Evolutionary conservation across 352 stramenopile species (phyloP), one percentile per base, ranked within the genome.

Genomic region (Phytophthora pistaciae): DNA sequence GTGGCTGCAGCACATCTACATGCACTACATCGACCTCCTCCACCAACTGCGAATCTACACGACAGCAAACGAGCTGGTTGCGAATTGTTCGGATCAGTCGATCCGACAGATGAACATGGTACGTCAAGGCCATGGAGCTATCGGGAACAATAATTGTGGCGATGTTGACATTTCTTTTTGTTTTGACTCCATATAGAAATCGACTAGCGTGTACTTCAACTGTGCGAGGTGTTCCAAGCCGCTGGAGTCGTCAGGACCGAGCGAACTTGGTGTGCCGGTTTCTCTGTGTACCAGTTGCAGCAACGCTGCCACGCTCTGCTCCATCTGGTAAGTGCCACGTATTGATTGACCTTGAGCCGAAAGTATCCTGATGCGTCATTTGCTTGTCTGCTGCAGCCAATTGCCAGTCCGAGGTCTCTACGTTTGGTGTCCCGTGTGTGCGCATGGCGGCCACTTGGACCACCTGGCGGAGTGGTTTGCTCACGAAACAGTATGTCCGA

Each of bases 51-150:
- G 83, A n/a, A 91, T 97, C 56, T 98, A 94, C 66, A 88, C 90
- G 11, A 87, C 89, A 16, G 92, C 92, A 14, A 96, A 96, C 61
- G 83, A 96, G 42, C 67, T 97, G n/a, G 89, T 98, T 20, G 70
- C 84, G 3, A 90, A 93, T 64, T 96, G 89, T 59, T 82, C 88
- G 1, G 91, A 97, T 64, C 74, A 80, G 27, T 94, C 88, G 1
- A 97, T 98, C 66, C 85, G 91, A n/a, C 88, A 96, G 68, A 96
- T 96, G 88, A 97, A 97, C 56, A 94, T 95, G 90, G 90, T 96
- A 80, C 29, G 77, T 57, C 5, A 5, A 62, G 21, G 6, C 3
- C 29, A 38, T 10, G 10, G 5, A 20, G 13, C 14, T 66, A 5
- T 36, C 11, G 16, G 3, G 10, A 56, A n/a, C n/a, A 10, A 18